Evolutionary conservation across 192 early-diverging fungal genomes (phyloP).

Genomic region (Chytriomyces sp.): DNA sequence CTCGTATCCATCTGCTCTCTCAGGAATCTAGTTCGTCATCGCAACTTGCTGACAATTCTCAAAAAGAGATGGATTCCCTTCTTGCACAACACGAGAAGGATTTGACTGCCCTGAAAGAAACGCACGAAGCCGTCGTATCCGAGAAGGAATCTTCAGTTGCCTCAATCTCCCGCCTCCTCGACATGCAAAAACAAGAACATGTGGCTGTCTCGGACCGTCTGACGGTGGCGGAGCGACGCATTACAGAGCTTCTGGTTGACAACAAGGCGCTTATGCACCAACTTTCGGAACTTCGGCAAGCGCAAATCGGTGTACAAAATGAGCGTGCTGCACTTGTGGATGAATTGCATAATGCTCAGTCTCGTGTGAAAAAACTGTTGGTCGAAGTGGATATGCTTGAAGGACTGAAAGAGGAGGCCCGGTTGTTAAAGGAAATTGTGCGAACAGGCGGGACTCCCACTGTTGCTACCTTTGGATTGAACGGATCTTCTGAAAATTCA

Average conservation of each 20-base stretch:
- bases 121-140: background rate
- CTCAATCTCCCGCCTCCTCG: background rate
- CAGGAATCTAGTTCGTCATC: background rate
- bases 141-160: background rate
- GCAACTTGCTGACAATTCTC: background rate
- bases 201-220: background rate
- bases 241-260: conserved; percentile 5
- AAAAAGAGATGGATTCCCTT: background rate
- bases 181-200: background rate
- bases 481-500: background rate
- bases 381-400: conserved; percentile 4
- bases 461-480: background rate
- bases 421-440: conserved; percentile 14
- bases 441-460: background rate
- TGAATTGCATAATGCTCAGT: conserved; percentile 3
- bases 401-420: conserved; percentile 6
- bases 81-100: background rate
- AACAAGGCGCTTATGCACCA: conserved; percentile 16
- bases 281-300: conserved; percentile 10
- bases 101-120: background rate
- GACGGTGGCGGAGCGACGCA: conserved; percentile 4
- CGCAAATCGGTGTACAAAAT: conserved; percentile 8
- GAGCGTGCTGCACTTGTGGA: conserved; percentile 7
- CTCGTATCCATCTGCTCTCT: background rate
- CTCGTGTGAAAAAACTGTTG: background rate